phyloP scores from a whole-genome alignment of 345 rosid genomes.

The Rhodomyrtus tomentosa region DNA sequence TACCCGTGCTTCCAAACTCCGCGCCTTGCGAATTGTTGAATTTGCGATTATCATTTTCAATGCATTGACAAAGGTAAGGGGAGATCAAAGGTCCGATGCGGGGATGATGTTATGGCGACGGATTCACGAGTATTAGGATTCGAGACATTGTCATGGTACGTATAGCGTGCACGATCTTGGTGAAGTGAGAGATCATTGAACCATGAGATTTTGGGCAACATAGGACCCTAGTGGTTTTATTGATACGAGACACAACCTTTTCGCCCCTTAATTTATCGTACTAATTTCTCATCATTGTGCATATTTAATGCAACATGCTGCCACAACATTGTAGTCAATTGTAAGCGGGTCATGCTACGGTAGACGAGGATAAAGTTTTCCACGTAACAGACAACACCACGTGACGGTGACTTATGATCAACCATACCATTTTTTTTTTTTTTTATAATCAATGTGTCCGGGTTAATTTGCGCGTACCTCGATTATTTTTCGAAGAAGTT shows the following conservation, averaged over 20 bases:
- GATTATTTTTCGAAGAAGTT: too few relatives aligned
- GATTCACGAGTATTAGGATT: fast-evolving
- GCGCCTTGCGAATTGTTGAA: too few relatives aligned
- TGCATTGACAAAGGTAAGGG: fast-evolving
- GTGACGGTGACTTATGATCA: background rate
- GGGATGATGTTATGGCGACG: fast-evolving
- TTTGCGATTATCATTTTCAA: fast-evolving
- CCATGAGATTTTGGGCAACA: too few relatives aligned
- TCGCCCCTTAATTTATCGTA: background rate
- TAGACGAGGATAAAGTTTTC: background rate
- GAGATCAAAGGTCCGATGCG: fast-evolving
- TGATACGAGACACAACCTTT: background rate
- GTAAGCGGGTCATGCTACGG: fast-evolving
- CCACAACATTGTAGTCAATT: background rate
- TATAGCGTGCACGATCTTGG: background rate
- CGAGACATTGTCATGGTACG: fast-evolving
- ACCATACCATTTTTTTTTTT: too few relatives aligned
- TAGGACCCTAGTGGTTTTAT: too few relatives aligned
- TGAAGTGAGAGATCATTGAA: background rate
- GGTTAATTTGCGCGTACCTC: too few relatives aligned
- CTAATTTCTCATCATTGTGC: background rate
- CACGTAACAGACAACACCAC: background rate
- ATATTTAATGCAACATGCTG: background rate
- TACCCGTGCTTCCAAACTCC: too few relatives aligned
- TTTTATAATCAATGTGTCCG: too few relatives aligned